Base-by-base conservation (phyloP, 345 rosid genomes). In the Corchorus olitorius region DNA sequence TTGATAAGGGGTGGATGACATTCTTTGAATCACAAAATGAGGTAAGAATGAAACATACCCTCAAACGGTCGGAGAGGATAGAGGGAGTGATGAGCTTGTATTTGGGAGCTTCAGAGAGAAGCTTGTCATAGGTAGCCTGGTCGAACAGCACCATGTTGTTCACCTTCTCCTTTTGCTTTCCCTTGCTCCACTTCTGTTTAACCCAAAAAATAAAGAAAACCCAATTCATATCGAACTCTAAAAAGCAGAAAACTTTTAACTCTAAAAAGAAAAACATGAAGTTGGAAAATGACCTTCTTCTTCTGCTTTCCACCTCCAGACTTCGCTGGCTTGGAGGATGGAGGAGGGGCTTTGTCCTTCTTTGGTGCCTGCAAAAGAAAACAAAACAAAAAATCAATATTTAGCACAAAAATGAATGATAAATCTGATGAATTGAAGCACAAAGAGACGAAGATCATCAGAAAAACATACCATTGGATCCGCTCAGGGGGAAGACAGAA, bases 121-220 rank as follows among this genome's bases (percentile, higher is more conserved):
- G 96, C 89, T 89, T 91, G 68, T 93, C 97, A 65, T 91, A 93
- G 59, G 96, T 91, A 27, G 85, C 91, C 19, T 91, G 96, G 76
- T 93, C 97, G 80, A 93, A 93, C 82, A 91, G 70, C 70, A 93
- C 96, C 97, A 89, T 89, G 87, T 93, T 93, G 90, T 93, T 93
- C 84, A 93, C 97, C 85, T 92, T 92, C 87, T 92, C 97, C 93
- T 92, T 92, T 79, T 92, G 97, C 88, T 92, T 90, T 75, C 94
- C 97, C 81, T 92, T 92, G 87, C 94, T 90, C 97, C 94, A 92
- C 87, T 92, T 92, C 93, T 91, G 86, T 83, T 73, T 49, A 69
- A 69, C 43, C 53, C 37, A 37, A n/a, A 45, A 45, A 5, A 76
- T 46, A 14, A 14, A 19, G 14, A 19, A 45, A 33, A 35, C 56